Percentiles rank a stretch among this genome's conserved stretches.
These are phyloP conservation scores for Epichloe typhina DNA, from an alignment of 2,329 filamentous ascomycete genomes.

Conservation along the genomic window DNA sequence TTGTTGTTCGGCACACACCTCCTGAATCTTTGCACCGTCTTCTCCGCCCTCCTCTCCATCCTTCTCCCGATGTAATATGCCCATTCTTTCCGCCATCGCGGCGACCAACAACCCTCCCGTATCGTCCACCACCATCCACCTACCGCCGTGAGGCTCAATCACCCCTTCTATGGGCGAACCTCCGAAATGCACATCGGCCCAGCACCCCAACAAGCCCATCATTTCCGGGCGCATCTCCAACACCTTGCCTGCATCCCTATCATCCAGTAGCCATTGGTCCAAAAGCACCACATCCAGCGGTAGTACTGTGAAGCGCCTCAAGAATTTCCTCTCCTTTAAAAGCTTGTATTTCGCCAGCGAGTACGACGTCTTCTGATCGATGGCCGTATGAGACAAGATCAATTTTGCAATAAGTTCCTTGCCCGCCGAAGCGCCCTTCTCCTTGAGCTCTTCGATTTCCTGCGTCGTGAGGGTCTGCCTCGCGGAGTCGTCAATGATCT, in stretches of 20 bases:
- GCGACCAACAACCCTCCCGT: constrained; percentile 73
- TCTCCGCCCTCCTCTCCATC: constrained; percentile 11
- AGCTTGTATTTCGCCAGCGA: constrained; percentile 93
- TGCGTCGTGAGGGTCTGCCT: constrained; percentile 66
- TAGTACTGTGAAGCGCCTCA: constrained; percentile 73
- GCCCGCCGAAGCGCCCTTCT: constrained; percentile 62
- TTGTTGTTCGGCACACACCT: background rate
- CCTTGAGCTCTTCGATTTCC: constrained; percentile 64
- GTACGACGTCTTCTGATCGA: constrained; percentile 90
- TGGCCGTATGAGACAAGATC: constrained; percentile 72
- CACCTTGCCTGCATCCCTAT: constrained; percentile 68
- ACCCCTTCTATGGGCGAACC: constrained; percentile 15
- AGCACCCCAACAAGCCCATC: constrained; percentile 69
- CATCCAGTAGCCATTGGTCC: constrained; percentile 62
- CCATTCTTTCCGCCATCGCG: constrained; percentile 80
- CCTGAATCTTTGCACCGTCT: background rate
- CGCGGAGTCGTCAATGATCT: constrained; percentile 46
- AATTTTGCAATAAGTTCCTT: constrained; percentile 89
- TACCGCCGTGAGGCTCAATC: constrained; percentile 21
- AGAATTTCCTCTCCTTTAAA: constrained; percentile 86
- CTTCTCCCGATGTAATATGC: constrained; percentile 48
- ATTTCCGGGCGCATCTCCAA: constrained; percentile 80
- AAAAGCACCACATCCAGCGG: constrained; percentile 70
- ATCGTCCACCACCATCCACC: constrained; percentile 79
- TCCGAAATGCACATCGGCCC: constrained; percentile 72